Evolutionary conservation across 2,329 filamentous ascomycete species (phyloP), one percentile per base, ranked within the genome.

Genomic region (Cephalotrichum gorgonifer): DNA sequence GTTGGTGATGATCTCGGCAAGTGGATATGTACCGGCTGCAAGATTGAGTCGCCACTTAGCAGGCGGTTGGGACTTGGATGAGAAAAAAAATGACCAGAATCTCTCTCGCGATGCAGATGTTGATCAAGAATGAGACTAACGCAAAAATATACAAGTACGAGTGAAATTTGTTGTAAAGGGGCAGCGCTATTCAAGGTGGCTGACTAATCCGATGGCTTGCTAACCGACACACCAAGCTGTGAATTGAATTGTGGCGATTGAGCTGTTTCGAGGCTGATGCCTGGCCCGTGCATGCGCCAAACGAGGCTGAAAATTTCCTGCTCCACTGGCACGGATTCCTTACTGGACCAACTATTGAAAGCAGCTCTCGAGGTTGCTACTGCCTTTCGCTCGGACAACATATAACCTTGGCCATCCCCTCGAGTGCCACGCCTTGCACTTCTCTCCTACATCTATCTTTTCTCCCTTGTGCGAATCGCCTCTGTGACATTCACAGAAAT

Each of bases 221-320:
- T n/a, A n/a, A n/a, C n/a, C n/a, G n/a, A n/a, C n/a, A n/a, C n/a
- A n/a, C n/a, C n/a, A n/a, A n/a, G n/a, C n/a, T n/a, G n/a, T n/a
- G n/a, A n/a, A n/a, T n/a, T 54, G 47, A 31, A 50, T 15, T 14
- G 30, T 33, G 30, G 12, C 12, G 30, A 33, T 33, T 14, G 12
- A 15, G 30, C 30, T 33, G 30, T 14, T 33, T 33, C 30, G 30
- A 33, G 30, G 30, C 30, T 38, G 33, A n/a, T n/a, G n/a, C n/a
- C n/a, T n/a, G n/a, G n/a, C n/a, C n/a, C n/a, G n/a, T n/a, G n/a
- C n/a, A n/a, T n/a, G n/a, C n/a, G n/a, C n/a, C n/a, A n/a, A 38
- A 38, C 33, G 33, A 38, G 33, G 33, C 33, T 38, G 33, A 38
- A 38, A 38, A 17, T 38, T 38, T 20, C 17, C 33, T 5, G 12